Evolutionary conservation across 2,329 filamentous ascomycete genomes (phyloP).

Genomic region (Colletotrichum tamarilloi): DNA sequence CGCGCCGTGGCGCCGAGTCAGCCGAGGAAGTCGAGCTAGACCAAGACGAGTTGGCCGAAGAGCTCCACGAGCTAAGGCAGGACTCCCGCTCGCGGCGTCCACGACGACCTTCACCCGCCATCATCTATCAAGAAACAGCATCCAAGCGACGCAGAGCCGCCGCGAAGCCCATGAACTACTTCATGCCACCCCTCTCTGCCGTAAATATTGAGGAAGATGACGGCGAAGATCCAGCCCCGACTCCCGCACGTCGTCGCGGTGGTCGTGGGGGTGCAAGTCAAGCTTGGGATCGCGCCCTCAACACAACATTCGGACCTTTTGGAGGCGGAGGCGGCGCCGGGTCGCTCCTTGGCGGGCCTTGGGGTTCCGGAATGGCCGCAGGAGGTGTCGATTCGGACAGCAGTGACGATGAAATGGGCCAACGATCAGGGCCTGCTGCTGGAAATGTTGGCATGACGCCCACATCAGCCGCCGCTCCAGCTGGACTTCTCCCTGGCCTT

Average conservation of each 20-base stretch:
- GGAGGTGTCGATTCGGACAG: constrained; percentile 93
- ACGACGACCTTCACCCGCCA: constrained; percentile 63
- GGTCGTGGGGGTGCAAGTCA: constrained; percentile 69
- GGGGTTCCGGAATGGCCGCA: constrained; percentile 74
- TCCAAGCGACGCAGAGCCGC: constrained; percentile 65
- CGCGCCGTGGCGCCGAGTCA: constrained; percentile 62
- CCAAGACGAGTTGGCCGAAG: constrained; percentile 73
- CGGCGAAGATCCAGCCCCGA: constrained; percentile 73
- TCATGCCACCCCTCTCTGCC: constrained; percentile 76
- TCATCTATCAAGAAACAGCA: constrained; percentile 68
- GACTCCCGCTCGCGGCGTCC: constrained; percentile 64
- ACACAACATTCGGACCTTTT: constrained; percentile 93
- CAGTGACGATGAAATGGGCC: constrained; percentile 89
- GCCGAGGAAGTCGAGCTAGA: constrained; percentile 69
- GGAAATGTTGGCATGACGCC: constrained; percentile 71
- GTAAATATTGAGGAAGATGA: constrained; percentile 79
- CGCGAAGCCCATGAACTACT: constrained; percentile 82
- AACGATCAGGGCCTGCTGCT: constrained; percentile 61
- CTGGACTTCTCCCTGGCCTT: constrained; percentile 55
- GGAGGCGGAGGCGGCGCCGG: constrained; percentile 79
- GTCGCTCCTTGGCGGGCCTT: constrained; percentile 79
- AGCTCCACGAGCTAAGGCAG: constrained; percentile 70
- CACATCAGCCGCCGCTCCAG: constrained; percentile 59
- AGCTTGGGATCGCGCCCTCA: constrained; percentile 82
- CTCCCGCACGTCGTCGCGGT: constrained; percentile 75